These are phyloP conservation scores for Yamadazyma siamensis DNA, from an alignment of 1,139 yeast species.

Conservation along the genomic window DNA sequence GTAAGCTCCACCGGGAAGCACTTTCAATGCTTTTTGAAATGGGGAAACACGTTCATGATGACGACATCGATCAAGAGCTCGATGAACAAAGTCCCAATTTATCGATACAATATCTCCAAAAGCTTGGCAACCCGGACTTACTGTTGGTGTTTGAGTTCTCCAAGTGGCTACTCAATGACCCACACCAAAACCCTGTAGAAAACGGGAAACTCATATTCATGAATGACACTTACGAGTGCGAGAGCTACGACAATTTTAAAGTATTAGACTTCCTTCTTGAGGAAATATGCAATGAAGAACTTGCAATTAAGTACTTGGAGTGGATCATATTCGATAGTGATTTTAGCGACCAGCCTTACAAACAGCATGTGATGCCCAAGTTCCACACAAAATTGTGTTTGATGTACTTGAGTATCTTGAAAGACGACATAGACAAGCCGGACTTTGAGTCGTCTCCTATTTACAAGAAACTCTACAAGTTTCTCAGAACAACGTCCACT, in stretches of 20 bases:
- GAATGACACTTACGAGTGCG: conserved; percentile 63
- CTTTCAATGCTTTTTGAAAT: conserved; percentile 51
- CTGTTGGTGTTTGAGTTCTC: conserved; percentile 59
- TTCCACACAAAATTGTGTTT: conserved; percentile 55
- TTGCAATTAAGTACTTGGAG: conserved; percentile 60
- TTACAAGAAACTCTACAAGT: conserved; percentile 33
- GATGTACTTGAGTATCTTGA: conserved; percentile 45
- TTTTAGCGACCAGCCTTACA: conserved; percentile 39
- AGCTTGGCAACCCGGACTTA: conserved; percentile 49
- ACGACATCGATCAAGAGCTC: conserved; percentile 14
- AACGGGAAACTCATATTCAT: conserved; percentile 58
- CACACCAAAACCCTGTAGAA: conserved; percentile 21
- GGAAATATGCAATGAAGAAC: conserved; percentile 20
- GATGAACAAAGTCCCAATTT: conserved; percentile 41
- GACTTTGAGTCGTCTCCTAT: conserved; percentile 15
- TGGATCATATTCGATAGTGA: conserved; percentile 46
- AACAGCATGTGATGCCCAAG: conserved; percentile 22
- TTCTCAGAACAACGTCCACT: conserved; percentile 31
- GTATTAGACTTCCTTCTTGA: conserved; percentile 49
- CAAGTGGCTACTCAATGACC: conserved; percentile 47
- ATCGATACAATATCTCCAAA: conserved; percentile 65
- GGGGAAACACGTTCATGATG: conserved; percentile 24
- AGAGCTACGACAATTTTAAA: conserved; percentile 49
- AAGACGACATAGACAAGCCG: conserved; percentile 15
- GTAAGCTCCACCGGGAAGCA: conserved; percentile 65